Evolutionary conservation across 1,284 basidiomycete species (phyloP).

Genomic region (Trichosporon ovoides): DNA sequence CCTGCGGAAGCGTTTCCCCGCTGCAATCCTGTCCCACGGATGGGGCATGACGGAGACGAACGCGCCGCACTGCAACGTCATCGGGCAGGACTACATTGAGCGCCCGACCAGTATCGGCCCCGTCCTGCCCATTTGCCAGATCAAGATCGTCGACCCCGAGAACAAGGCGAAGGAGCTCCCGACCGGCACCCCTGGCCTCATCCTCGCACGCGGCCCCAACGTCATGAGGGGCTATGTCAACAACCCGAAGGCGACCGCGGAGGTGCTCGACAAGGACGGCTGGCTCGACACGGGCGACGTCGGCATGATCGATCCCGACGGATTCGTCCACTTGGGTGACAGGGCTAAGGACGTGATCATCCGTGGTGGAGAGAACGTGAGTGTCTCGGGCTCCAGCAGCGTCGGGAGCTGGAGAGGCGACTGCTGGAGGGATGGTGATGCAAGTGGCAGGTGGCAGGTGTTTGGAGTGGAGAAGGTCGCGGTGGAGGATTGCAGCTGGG

Average conservation of each 20-base stretch:
- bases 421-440: too few relatives aligned
- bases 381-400: slow-evolving; percentile 4
- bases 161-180: slow-evolving; percentile 22
- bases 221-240: slow-evolving; percentile 39
- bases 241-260: slow-evolving; percentile 19
- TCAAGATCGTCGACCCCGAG: slow-evolving; percentile 33
- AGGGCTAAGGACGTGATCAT: slow-evolving; percentile 41
- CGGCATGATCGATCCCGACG: slow-evolving; percentile 33
- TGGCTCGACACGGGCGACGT: slow-evolving; percentile 46
- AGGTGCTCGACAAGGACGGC: slow-evolving; percentile 32
- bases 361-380: slow-evolving; percentile 42
- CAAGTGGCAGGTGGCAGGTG: too few relatives aligned
- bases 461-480: too few relatives aligned
- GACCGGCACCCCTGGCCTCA: slow-evolving; percentile 24
- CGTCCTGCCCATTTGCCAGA: slow-evolving; percentile 28
- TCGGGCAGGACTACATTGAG: slow-evolving; percentile 34
- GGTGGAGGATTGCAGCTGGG: too few relatives aligned
- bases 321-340: slow-evolving; percentile 40
- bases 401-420: too few relatives aligned
- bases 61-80: slow-evolving; percentile 34
- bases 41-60: slow-evolving; percentile 46
- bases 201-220: slow-evolving; percentile 33
- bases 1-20: slow-evolving; percentile 32
- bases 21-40: slow-evolving; percentile 23
- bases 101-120: not conserved